Conservation (phyloP, 768 basidiomycete genomes). For the Scleroderma citrinum region DNA sequence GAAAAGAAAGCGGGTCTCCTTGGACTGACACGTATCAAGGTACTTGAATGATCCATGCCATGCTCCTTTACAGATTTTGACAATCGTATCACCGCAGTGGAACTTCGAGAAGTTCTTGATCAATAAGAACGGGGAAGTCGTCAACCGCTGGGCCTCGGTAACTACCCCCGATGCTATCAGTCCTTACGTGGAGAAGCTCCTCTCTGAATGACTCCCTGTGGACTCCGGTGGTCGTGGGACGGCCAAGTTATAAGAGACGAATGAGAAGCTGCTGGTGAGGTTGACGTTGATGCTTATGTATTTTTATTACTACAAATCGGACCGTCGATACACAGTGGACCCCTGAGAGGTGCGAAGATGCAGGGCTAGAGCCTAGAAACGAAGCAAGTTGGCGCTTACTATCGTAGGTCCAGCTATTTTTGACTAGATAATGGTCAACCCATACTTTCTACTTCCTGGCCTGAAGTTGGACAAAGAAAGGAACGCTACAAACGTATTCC, state of each 20-base stretch:
- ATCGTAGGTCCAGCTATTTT: too few relatives aligned
- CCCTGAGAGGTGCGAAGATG: too few relatives aligned
- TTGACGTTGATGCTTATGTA: neutral
- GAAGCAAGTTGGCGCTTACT: too few relatives aligned
- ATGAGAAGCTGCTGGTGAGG: too few relatives aligned
- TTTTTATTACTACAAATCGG: neutral
- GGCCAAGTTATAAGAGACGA: neutral
- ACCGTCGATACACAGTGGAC: too few relatives aligned
- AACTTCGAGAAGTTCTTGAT: constrained; percentile 90
- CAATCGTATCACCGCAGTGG: constrained; percentile 45
- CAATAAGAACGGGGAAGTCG: constrained; percentile 69
- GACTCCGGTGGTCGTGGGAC: neutral
- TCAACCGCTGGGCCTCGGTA: constrained; percentile 71
- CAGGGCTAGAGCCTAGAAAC: too few relatives aligned
- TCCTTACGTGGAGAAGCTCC: constrained; percentile 54
- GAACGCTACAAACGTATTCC: too few relatives aligned
- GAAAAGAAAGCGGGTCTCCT: constrained; percentile 66
- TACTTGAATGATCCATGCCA: constrained; percentile 20
- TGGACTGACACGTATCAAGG: constrained; percentile 72
- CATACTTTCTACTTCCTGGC: too few relatives aligned
- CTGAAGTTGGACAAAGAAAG: too few relatives aligned
- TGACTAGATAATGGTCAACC: too few relatives aligned
- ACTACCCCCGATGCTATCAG: constrained; percentile 65
- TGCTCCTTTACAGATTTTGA: neutral
- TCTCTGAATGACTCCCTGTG: constrained; percentile 26